Evolutionary conservation across 2,329 filamentous ascomycete species (phyloP).

Genomic region (Fusarium tricinctum): DNA sequence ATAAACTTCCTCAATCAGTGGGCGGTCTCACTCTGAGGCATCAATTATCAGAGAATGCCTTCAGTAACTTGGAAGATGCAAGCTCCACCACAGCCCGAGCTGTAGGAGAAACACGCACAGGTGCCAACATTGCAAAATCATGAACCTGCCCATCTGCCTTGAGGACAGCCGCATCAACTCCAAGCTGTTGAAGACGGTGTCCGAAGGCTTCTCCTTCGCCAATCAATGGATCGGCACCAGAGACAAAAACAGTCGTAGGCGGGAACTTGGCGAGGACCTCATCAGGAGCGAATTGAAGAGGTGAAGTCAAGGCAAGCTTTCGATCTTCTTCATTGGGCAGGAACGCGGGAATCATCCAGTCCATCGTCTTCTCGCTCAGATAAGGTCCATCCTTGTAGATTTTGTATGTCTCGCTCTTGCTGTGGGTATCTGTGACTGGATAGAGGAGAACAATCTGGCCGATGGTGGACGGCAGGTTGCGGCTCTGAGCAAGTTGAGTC

Average conservation of each 20-base stretch:
- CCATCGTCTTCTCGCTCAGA: constrained; percentile 34
- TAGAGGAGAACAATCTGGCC: constrained; percentile 23
- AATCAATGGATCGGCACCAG: constrained; percentile 22
- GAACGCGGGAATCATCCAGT: constrained; percentile 36
- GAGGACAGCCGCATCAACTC: constrained; percentile 10
- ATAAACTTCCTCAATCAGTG: too few species aligned
- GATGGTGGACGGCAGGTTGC: constrained; percentile 10
- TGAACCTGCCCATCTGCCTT: constrained; percentile 33
- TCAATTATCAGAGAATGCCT: constrained; percentile 2
- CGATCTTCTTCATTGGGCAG: constrained; percentile 11
- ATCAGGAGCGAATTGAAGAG: constrained; percentile 1
- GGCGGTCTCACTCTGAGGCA: too few species aligned
- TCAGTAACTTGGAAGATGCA: constrained; percentile 10
- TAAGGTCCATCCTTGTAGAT: constrained; percentile 32
- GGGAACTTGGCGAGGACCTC: constrained; percentile 31
- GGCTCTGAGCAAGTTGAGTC: constrained; percentile 17
- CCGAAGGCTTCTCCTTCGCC: constrained; percentile 28
- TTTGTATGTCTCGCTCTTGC: constrained; percentile 25
- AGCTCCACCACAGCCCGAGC: constrained; percentile 29
- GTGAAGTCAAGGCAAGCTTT: constrained; percentile 27
- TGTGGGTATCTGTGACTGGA: constrained; percentile 30
- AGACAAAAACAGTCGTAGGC: constrained; percentile 17
- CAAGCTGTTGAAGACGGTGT: constrained; percentile 17
- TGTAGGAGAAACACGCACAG: constrained; percentile 12
- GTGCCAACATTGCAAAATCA: constrained; percentile 26